A percentile compares a stretch with the other conserved stretches of the same genome.
phyloP scores from a whole-genome alignment of 345 rosid species.

The Hibiscus tridactylites region DNA sequence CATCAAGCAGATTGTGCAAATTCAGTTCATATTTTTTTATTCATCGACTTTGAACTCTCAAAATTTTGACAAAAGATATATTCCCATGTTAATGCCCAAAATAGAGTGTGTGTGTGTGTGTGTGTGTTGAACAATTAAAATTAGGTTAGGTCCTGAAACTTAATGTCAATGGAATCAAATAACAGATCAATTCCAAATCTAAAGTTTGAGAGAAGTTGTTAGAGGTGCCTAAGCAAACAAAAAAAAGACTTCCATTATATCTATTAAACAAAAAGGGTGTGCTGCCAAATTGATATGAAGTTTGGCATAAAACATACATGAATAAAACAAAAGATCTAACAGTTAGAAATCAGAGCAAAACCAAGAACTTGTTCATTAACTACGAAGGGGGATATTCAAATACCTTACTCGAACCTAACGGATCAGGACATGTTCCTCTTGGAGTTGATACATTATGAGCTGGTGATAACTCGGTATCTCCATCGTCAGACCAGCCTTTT shows the following conservation, averaged over 20 bases:
- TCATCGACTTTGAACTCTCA: not conserved
- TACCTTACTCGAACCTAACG: conserved; percentile 67
- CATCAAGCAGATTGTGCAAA: not conserved
- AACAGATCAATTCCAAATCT: too few relatives aligned
- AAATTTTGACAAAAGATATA: not conserved
- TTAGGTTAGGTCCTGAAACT: not conserved
- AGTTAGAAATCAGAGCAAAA: not conserved
- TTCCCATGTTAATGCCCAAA: not conserved
- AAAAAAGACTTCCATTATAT: not conserved
- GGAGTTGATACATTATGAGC: conserved; percentile 43
- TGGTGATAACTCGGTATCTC: conserved; percentile 54
- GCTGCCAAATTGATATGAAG: not conserved
- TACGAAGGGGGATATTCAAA: conserved; percentile 4
- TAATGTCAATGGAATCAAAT: not conserved
- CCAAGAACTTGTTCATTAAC: not conserved
- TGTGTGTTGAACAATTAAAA: too few relatives aligned
- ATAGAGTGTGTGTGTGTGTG: not conserved
- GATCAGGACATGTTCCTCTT: conserved; percentile 46
- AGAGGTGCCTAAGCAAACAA: not conserved
- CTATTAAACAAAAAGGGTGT: not conserved
- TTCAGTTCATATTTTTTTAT: not conserved
- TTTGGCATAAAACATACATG: not conserved
- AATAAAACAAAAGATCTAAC: not conserved
- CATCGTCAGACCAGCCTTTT: conserved; percentile 82
- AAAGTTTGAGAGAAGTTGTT: not conserved